These are phyloP conservation scores for Sphenostylis stenocarpa DNA, from an alignment of 306 rosid genomes.

Conservation along the genomic window DNA sequence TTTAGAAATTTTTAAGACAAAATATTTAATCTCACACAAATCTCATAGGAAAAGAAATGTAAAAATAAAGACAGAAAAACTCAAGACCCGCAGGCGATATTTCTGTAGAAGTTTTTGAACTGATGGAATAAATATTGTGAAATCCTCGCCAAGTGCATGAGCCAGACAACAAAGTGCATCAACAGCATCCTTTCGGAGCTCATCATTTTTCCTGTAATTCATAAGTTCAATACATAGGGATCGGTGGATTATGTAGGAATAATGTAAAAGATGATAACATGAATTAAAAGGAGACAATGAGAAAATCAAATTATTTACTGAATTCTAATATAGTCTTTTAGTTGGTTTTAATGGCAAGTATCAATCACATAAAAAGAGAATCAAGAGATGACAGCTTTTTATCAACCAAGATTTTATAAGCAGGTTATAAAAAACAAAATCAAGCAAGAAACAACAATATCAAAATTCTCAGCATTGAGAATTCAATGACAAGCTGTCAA, in stretches of 20 bases:
- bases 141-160: constrained; percentile 97
- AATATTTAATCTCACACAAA: neutral
- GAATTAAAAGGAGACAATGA: neutral
- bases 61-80: constrained; percentile 2
- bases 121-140: constrained; percentile 89
- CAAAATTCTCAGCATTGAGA: neutral
- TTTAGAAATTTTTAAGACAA: neutral
- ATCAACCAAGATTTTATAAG: constrained; percentile 10
- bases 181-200: constrained; percentile 82
- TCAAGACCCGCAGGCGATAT: constrained; percentile 70
- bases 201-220: constrained; percentile 75
- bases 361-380: neutral
- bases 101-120: constrained; percentile 82
- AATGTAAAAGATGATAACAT: constrained; percentile 11
- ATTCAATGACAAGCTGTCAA: neutral
- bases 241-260: constrained; percentile 20
- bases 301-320: constrained; percentile 8
- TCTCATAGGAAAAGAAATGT: neutral
- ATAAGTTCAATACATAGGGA: constrained; percentile 19
- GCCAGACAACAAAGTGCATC: constrained; percentile 98
- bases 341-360: neutral
- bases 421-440: neutral
- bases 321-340: constrained; percentile 3
- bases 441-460: neutral
- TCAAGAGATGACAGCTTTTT: neutral